These are phyloP conservation scores for Yarrowia osloensis DNA, from an alignment of 805 yeast genomes.

Conservation along the genomic window DNA sequence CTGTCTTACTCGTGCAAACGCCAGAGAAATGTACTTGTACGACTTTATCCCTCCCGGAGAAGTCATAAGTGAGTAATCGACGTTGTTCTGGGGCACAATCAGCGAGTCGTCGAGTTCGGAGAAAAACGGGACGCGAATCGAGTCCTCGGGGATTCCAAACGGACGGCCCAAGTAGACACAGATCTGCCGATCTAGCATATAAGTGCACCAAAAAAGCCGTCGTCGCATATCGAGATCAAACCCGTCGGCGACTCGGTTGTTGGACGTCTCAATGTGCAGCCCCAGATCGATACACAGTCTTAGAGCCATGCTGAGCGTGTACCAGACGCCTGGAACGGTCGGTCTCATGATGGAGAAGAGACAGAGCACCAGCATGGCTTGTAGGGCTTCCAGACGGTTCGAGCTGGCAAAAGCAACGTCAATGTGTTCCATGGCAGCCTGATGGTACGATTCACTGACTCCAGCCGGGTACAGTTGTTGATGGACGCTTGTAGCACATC, in stretches of 20 bases:
- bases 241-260: background rate
- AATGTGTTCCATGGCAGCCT: conserved; percentile 61
- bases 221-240: conserved; percentile 62
- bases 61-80: conserved; percentile 10
- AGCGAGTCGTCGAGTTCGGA: conserved; percentile 73
- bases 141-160: conserved; percentile 82
- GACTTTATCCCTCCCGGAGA: conserved; percentile 48
- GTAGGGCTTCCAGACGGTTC: conserved; percentile 70
- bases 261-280: conserved; percentile 63
- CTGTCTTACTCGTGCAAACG: conserved; percentile 68
- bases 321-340: conserved; percentile 91
- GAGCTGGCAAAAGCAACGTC: conserved; percentile 58
- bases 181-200: conserved; percentile 80
- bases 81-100: conserved; percentile 8
- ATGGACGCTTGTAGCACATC: conserved; percentile 75
- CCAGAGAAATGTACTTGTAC: conserved; percentile 66
- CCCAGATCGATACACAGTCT: conserved; percentile 83
- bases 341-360: conserved; percentile 85
- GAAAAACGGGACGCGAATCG: conserved; percentile 71
- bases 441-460: conserved; percentile 68
- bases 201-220: conserved; percentile 85
- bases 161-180: conserved; percentile 88
- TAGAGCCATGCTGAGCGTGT: conserved; percentile 75
- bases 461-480: conserved; percentile 66
- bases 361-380: conserved; percentile 68